phyloP scores from a whole-genome alignment of 345 rosid species.

The Orychophragmus violaceus region DNA sequence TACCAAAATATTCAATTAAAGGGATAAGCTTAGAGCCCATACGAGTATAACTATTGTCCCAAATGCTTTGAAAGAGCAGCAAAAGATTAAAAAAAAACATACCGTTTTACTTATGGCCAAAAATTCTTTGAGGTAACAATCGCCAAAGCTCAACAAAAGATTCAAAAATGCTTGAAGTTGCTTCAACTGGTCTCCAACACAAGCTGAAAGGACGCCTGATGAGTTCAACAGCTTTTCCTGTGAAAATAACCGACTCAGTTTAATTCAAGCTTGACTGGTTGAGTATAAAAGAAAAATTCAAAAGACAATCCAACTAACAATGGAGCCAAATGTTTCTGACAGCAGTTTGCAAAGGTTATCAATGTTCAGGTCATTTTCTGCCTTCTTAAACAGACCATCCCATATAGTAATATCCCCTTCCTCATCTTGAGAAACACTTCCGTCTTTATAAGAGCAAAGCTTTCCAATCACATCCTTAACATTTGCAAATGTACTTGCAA shows the following conservation, averaged over 20 bases:
- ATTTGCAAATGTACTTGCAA: constrained; percentile 32
- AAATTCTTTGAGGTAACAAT: constrained; percentile 59
- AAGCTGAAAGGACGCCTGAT: constrained; percentile 33
- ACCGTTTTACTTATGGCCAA: constrained; percentile 65
- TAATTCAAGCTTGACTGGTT: constrained; percentile 18
- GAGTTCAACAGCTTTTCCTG: constrained; percentile 56
- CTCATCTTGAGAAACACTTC: constrained; percentile 35
- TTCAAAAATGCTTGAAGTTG: constrained; percentile 45
- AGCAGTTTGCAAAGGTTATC: constrained; percentile 44
- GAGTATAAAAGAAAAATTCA: neutral
- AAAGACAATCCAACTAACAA: constrained; percentile 42
- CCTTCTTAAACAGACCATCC: constrained; percentile 52
- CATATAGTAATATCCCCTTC: constrained; percentile 49
- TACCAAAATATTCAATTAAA: neutral
- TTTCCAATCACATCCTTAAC: constrained; percentile 43
- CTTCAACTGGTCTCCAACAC: constrained; percentile 45
- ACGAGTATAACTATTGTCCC: neutral
- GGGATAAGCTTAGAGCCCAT: neutral
- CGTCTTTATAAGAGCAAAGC: constrained; percentile 33
- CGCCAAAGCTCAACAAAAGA: constrained; percentile 49
- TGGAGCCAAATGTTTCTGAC: constrained; percentile 40
- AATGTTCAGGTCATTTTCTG: constrained; percentile 40
- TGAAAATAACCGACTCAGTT: constrained; percentile 21
- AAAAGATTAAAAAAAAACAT: constrained; percentile 21
- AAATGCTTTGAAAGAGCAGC: neutral